Evolutionary conservation across 768 basidiomycete genomes (phyloP), one percentile per base, ranked within the genome.

Genomic region (Rhodosporidiobolus odoratus): DNA sequence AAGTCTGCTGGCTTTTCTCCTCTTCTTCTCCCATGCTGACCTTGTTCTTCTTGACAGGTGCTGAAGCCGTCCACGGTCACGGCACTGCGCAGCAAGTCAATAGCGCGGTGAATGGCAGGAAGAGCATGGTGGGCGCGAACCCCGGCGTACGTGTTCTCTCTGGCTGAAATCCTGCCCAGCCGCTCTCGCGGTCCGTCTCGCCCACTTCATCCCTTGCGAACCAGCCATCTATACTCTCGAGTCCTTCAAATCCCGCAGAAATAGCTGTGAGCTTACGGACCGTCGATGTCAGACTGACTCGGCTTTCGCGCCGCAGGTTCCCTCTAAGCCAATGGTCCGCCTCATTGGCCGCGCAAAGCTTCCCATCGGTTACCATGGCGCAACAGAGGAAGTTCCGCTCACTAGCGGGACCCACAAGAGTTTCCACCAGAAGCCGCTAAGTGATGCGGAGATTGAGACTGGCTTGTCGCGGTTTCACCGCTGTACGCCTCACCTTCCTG

Each of bases 391-490:
- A 23, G 7, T 47, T 9, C 3, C 2, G 17, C 56, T 66, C 45
- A 59, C 37, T 21, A 15, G 27, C 8, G 45, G n/a, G 0, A 40
- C 17, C 6, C 65, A 66, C 40, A 23, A 23, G 4, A 21, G 23
- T 23, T 58, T 38, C 45, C 65, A 66, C 58, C 47, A 59, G 45
- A n/a, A 38, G 17, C 45, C 32, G 6, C 35, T 66, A 16, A 50
- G 41, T 12, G 27, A 50, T 12, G 65, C 17, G 12, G 45, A 66
- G 57, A 37, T 50, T 17, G 57, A 58, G 19, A 32, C 25, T 10
- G 65, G 65, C 9, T 32, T 41, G 25, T 48, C 57, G 5, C 16
- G 65, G 15, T 66, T 58, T 30, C 65, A 66, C 10, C 27, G 64
- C 5, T 65, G 64, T 43, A 21, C 43, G 43, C 21, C 43, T 12